phyloP scores from a whole-genome alignment of 768 basidiomycete genomes.

The Terana coerulea region DNA sequence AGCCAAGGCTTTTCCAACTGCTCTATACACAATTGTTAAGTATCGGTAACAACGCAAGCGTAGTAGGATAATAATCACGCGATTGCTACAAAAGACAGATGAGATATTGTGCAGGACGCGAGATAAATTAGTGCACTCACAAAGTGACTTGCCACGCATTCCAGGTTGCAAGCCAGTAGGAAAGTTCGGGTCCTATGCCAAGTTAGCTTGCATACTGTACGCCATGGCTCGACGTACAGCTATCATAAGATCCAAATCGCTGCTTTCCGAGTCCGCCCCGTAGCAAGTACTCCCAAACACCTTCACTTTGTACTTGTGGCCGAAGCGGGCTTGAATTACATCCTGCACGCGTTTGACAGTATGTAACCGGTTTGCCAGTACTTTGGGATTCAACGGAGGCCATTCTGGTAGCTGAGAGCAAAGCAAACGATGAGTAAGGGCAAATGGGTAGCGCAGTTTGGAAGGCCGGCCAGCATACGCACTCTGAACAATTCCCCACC shows the following conservation, averaged over 20 bases:
- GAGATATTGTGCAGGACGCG: too few relatives aligned
- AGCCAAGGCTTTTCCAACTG: constrained; percentile 27
- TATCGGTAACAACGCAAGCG: too few relatives aligned
- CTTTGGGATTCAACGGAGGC: neutral
- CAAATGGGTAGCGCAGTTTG: too few relatives aligned
- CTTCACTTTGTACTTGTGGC: constrained; percentile 30
- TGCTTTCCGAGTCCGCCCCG: constrained; percentile 35
- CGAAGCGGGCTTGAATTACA: constrained; percentile 29
- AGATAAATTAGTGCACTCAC: too few relatives aligned
- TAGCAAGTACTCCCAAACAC: constrained; percentile 51
- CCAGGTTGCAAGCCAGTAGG: too few relatives aligned
- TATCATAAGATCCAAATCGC: constrained; percentile 53
- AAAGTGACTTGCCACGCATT: too few relatives aligned
- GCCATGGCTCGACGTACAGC: constrained; percentile 37
- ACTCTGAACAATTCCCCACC: too few relatives aligned
- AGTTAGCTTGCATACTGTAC: neutral
- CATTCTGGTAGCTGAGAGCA: neutral
- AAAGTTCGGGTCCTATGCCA: too few relatives aligned
- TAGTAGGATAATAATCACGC: too few relatives aligned
- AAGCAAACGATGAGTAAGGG: too few relatives aligned
- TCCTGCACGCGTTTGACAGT: constrained; percentile 21
- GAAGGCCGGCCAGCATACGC: too few relatives aligned
- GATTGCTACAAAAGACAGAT: too few relatives aligned
- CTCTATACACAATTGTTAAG: constrained; percentile 19
- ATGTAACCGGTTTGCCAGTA: neutral